A percentile compares a stretch with the other conserved stretches of the same genome.
Evolutionary conservation across 1,284 basidiomycete genomes (phyloP).

Genomic region (Coniferiporia weirii): DNA sequence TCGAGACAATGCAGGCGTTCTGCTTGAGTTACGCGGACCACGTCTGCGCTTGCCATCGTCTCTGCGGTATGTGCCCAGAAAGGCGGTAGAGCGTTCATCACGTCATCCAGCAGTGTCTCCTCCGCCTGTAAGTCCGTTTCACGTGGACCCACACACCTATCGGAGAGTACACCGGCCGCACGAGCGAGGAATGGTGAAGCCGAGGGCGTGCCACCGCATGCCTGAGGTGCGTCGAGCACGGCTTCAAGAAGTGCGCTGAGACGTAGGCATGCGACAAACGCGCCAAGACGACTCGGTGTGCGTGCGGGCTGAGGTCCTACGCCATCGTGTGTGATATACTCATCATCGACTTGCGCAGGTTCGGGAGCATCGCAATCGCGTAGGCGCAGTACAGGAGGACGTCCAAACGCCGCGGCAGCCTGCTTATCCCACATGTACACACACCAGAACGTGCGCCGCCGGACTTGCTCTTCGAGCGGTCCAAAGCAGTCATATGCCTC

Average conservation of each 20-base stretch:
- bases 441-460: constrained; percentile 91
- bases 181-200: constrained; percentile 56
- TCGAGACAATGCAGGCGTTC: constrained; percentile 80
- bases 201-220: constrained; percentile 23
- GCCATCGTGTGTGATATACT: constrained; percentile 73
- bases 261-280: constrained; percentile 71
- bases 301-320: constrained; percentile 64
- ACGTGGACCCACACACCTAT: constrained; percentile 32
- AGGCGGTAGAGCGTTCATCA: constrained; percentile 62
- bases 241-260: constrained; percentile 82
- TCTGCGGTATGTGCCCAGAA: constrained; percentile 79
- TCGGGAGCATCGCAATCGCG: constrained; percentile 85
- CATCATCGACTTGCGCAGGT: constrained; percentile 81
- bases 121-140: constrained; percentile 72
- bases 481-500: constrained; percentile 88
- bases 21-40: constrained; percentile 82
- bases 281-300: constrained; percentile 69
- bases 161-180: constrained; percentile 51
- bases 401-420: constrained; percentile 76
- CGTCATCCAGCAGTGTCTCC: constrained; percentile 75
- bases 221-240: constrained; percentile 57
- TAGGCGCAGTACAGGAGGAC: constrained; percentile 78
- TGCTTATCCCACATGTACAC: constrained; percentile 94
- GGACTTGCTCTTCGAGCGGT: constrained; percentile 80
- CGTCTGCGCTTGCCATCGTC: constrained; percentile 79